These are phyloP conservation scores for Carex arenaria DNA, from an alignment of 202 grass and related monocot genomes.

Conservation along the genomic window DNA sequence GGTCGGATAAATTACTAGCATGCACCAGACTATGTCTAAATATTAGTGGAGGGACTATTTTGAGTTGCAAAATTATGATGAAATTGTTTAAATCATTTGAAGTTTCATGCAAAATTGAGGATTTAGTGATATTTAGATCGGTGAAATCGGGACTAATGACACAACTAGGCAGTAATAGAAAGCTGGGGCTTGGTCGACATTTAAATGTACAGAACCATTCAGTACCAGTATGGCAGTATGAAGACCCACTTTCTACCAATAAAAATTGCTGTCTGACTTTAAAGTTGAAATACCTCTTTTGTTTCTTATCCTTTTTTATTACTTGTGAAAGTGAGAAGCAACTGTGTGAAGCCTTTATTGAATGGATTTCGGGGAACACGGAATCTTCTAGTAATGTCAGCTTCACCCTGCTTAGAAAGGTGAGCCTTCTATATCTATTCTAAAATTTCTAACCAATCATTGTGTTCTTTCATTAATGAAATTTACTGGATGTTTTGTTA, in stretches of 20 bases:
- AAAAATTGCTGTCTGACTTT: neutral
- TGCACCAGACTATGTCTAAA: neutral
- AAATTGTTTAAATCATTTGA: neutral
- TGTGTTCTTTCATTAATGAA: neutral
- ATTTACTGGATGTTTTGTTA: neutral
- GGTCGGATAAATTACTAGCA: neutral
- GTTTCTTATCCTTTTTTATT: neutral
- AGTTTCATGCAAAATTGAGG: neutral
- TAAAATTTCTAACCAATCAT: neutral
- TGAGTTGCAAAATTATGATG: neutral
- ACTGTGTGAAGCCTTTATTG: conserved; percentile 7
- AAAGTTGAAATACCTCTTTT: neutral
- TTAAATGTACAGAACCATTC: neutral
- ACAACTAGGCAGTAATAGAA: neutral
- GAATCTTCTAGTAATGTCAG: conserved; percentile 1
- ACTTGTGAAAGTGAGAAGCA: conserved; percentile 6
- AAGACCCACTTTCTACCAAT: neutral
- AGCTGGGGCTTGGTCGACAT: neutral
- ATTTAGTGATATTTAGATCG: neutral
- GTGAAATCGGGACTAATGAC: neutral
- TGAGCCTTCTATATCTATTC: neutral
- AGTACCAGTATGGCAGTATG: neutral
- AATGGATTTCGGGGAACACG: neutral
- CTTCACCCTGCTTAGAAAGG: conserved; percentile 2
- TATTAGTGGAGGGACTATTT: neutral